phyloP scores from a whole-genome alignment of 179 eudicot genomes.

The Amaranthus tricolor region DNA sequence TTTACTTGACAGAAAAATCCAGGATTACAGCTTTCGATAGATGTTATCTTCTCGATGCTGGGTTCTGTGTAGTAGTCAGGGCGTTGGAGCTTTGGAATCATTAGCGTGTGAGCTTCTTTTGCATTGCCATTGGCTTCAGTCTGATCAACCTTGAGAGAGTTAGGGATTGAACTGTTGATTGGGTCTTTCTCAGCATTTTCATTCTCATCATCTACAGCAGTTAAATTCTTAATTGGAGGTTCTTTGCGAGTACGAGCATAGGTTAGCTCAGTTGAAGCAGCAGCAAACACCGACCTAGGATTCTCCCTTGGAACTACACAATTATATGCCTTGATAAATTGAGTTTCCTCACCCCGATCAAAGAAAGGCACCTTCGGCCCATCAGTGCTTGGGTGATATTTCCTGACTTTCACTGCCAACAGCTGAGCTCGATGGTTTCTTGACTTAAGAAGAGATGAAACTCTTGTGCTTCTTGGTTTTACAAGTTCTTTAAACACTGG shows the following conservation, averaged over 20 bases:
- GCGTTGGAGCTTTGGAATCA: slow-evolving; percentile 55
- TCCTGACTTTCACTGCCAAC: slow-evolving; percentile 35
- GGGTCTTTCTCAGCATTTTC: slow-evolving; percentile 18
- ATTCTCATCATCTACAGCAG: slow-evolving; percentile 19
- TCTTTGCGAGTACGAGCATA: slow-evolving; percentile 8
- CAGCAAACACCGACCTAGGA: slow-evolving; percentile 37
- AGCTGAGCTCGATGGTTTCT: slow-evolving; percentile 36
- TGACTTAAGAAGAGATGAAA: slow-evolving; percentile 33
- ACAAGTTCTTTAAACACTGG: slow-evolving; percentile 48
- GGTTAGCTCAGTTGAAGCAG: slow-evolving; percentile 27
- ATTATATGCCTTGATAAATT: slow-evolving; percentile 20
- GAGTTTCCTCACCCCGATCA: slow-evolving; percentile 25
- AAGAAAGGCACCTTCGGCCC: slow-evolving; percentile 52
- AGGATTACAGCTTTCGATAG: slow-evolving; percentile 48
- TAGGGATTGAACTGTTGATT: slow-evolving; percentile 12
- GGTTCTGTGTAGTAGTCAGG: slow-evolving; percentile 72
- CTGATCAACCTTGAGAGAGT: background rate
- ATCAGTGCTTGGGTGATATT: slow-evolving; percentile 37
- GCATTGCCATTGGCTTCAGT: background rate
- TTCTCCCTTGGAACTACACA: slow-evolving; percentile 41
- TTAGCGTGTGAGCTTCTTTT: slow-evolving; percentile 2
- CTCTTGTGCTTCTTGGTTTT: slow-evolving; percentile 29
- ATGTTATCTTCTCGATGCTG: slow-evolving; percentile 43
- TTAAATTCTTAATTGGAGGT: slow-evolving; percentile 15
- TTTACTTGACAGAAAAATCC: slow-evolving; percentile 63